These are phyloP conservation scores for Entamoeba histolytica DNA, from an alignment of 208 protist species.

Conservation along the genomic window DNA sequence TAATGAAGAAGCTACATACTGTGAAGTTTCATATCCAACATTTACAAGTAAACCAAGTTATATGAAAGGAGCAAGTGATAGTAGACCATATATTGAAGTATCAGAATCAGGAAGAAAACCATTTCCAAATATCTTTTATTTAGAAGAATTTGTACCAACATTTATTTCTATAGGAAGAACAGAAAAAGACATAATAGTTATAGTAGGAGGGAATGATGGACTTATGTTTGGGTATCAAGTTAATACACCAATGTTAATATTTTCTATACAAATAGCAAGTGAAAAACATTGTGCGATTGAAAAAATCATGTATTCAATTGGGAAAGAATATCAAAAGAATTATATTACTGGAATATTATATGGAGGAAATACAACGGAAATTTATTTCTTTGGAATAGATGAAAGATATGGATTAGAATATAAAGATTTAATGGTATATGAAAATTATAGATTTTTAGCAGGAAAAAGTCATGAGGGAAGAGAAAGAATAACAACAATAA, in stretches of 20 bases:
- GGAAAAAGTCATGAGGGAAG: not conserved
- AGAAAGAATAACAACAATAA: not conserved
- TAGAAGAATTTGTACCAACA: not conserved
- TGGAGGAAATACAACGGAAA: not conserved
- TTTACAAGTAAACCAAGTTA: not conserved
- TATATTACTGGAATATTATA: not conserved
- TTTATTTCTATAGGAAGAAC: not conserved
- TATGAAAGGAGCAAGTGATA: not conserved
- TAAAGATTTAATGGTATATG: not conserved
- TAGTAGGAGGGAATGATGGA: not conserved
- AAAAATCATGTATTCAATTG: not conserved
- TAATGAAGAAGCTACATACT: not conserved
- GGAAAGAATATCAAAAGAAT: not conserved
- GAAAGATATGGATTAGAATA: not conserved
- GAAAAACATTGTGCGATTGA: not conserved
- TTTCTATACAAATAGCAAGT: not conserved
- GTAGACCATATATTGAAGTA: not conserved
- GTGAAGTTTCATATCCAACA: not conserved
- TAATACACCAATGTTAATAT: not conserved
- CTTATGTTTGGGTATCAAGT: not conserved
- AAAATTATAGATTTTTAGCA: not conserved
- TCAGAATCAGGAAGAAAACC: not conserved
- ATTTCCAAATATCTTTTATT: not conserved
- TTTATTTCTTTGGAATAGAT: not conserved
- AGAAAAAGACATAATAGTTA: not conserved